Evolutionary conservation across 345 rosid species (phyloP).

Genomic region (Arabis hirsuta): DNA sequence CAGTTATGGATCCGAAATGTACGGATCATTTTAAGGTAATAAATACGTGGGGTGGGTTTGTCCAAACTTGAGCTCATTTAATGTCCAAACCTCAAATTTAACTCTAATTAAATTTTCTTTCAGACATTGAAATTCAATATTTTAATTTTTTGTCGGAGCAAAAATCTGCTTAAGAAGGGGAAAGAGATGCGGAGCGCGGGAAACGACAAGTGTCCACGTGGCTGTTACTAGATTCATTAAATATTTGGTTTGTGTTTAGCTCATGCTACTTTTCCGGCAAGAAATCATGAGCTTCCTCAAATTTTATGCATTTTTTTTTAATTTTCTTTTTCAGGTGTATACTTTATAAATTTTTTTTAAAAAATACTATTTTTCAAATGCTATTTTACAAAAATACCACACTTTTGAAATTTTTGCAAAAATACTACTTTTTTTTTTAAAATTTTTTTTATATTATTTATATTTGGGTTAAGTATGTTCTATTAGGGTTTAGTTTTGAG

Average conservation of each 20-base stretch:
- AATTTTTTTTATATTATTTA: no score
- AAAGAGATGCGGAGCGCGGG: slow-evolving; percentile 38
- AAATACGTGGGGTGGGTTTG: slow-evolving; percentile 34
- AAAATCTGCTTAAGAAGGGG: slow-evolving; percentile 25
- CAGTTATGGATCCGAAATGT: slow-evolving; percentile 40
- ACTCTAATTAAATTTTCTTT: slow-evolving; percentile 14
- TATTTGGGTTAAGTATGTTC: no score
- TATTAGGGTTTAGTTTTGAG: no score
- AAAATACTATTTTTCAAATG: no score
- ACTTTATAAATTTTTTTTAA: no score
- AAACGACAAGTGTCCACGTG: slow-evolving; percentile 42
- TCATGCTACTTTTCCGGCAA: slow-evolving; percentile 35
- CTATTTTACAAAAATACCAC: no score
- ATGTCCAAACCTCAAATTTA: slow-evolving; percentile 28
- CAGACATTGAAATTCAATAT: slow-evolving; percentile 27
- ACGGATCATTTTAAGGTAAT: slow-evolving; percentile 35
- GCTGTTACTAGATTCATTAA: slow-evolving; percentile 12
- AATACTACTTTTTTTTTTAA: no score
- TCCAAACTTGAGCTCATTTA: slow-evolving; percentile 27
- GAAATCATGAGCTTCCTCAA: slow-evolving; percentile 14
- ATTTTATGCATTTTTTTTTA: not conserved
- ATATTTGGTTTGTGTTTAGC: slow-evolving; percentile 32
- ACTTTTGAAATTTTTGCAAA: no score
- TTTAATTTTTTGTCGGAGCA: slow-evolving; percentile 26
- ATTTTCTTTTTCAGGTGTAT: not conserved